phyloP scores from a whole-genome alignment of 495 filamentous ascomycete genomes.

The Aspergillus ostianus region DNA sequence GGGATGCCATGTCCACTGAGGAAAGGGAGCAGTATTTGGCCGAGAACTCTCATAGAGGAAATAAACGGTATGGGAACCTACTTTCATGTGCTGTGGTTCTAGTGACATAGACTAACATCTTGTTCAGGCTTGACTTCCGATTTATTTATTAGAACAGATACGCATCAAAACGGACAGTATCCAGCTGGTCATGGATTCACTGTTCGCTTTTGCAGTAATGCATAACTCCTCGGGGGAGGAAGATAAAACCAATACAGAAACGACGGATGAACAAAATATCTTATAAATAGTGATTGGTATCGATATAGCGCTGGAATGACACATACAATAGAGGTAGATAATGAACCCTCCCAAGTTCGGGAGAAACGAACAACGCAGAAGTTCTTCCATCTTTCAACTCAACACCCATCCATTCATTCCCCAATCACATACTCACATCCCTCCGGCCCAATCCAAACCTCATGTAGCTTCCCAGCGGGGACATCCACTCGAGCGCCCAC shows the following conservation, averaged over 20 bases:
- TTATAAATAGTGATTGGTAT: neutral
- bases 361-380: neutral
- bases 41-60: constrained; percentile 65
- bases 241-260: neutral
- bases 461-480: constrained; percentile 66
- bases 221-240: neutral
- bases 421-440: constrained; percentile 89
- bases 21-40: constrained; percentile 63
- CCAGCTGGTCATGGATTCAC: constrained; percentile 9
- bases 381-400: neutral
- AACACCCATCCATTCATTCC: constrained; percentile 43
- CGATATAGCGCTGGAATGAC: neutral
- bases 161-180: neutral
- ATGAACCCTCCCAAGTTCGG: neutral
- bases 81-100: neutral
- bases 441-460: constrained; percentile 77
- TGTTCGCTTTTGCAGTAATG: neutral
- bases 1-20: constrained; percentile 59
- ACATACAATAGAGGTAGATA: neutral
- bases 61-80: constrained; percentile 53
- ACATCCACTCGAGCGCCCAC: constrained; percentile 74
- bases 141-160: constrained; percentile 44
- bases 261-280: neutral
- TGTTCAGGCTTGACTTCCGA: constrained; percentile 49
- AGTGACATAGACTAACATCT: neutral